Percentiles rank a stretch among this genome's conserved stretches.
Conservation (phyloP, 805 yeast species). For the Yarrowia keelungensis region DNA sequence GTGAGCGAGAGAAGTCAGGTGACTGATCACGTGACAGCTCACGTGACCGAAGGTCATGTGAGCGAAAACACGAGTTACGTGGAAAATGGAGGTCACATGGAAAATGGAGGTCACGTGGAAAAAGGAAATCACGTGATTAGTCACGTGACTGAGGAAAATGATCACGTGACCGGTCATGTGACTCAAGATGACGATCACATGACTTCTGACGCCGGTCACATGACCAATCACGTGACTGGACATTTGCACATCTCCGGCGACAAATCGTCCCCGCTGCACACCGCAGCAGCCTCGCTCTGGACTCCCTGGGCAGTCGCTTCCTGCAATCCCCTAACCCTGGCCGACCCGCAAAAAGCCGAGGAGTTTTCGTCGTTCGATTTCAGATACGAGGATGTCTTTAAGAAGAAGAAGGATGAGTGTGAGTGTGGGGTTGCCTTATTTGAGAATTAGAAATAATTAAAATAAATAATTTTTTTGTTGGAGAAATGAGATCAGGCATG, state of each 20-base stretch:
- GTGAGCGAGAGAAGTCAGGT: too few species aligned
- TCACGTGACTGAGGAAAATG: too few species aligned
- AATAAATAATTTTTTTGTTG: too few species aligned
- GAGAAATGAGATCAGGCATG: too few species aligned
- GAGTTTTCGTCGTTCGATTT: constrained; percentile 18
- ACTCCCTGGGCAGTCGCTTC: constrained; percentile 27
- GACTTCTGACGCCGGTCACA: background rate
- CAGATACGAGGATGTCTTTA: constrained; percentile 28
- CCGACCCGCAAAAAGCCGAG: constrained; percentile 11
- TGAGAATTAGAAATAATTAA: background rate
- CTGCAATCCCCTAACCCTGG: background rate
- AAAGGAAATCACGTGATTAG: too few species aligned
- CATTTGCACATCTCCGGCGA: background rate
- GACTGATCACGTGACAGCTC: too few species aligned
- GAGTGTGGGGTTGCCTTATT: constrained; percentile 13
- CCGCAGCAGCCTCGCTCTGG: constrained; percentile 7
- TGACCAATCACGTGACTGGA: background rate
- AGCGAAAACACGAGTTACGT: too few species aligned
- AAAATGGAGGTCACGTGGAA: too few species aligned
- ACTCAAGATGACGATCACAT: too few species aligned
- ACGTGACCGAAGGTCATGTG: too few species aligned
- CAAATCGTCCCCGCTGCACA: background rate
- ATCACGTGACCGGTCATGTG: too few species aligned
- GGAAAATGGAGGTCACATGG: too few species aligned
- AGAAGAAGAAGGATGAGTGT: constrained; percentile 18